Percentiles rank a stretch among this genome's conserved stretches.
Conservation (phyloP, 108 stramenopile species). For the Skeletonema marinoi region DNA sequence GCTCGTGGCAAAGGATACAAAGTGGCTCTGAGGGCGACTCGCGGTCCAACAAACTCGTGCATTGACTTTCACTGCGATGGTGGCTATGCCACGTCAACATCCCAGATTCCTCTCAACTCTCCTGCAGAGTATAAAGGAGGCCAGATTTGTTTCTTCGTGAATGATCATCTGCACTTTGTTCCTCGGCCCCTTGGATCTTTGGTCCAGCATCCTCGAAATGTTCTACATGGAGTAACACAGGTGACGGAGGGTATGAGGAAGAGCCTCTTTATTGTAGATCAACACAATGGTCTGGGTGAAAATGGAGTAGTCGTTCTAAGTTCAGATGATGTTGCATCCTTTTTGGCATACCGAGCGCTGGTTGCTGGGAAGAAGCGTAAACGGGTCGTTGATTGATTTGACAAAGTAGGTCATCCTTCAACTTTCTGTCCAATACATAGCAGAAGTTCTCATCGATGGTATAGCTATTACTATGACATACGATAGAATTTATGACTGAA, state of each 20-base stretch:
- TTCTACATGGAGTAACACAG: slow-evolving; percentile 47
- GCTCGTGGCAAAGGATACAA: slow-evolving; percentile 1
- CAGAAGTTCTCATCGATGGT: no score
- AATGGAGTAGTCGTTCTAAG: background rate
- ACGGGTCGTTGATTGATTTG: no score
- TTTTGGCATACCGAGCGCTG: background rate
- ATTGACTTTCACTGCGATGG: slow-evolving; percentile 54
- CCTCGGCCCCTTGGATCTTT: slow-evolving; percentile 39
- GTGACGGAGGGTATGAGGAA: slow-evolving; percentile 20
- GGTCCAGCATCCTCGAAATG: slow-evolving; percentile 28
- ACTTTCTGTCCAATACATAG: no score
- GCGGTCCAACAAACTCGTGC: slow-evolving; percentile 39
- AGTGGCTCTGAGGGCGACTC: slow-evolving; percentile 39
- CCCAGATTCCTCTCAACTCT: slow-evolving; percentile 40
- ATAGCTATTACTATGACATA: no score
- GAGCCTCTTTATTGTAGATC: slow-evolving; percentile 27
- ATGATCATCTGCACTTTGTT: slow-evolving; percentile 22
- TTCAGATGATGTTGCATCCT: background rate
- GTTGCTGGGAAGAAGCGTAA: no score
- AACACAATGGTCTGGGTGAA: slow-evolving; percentile 7
- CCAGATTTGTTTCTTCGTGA: slow-evolving; percentile 38
- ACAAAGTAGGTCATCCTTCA: no score
- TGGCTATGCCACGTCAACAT: slow-evolving; percentile 21
- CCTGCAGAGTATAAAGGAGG: slow-evolving; percentile 46
- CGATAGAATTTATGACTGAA: no score